Base-by-base conservation (phyloP, 1,139 yeast species). In the Yamadazyma taylorii region DNA sequence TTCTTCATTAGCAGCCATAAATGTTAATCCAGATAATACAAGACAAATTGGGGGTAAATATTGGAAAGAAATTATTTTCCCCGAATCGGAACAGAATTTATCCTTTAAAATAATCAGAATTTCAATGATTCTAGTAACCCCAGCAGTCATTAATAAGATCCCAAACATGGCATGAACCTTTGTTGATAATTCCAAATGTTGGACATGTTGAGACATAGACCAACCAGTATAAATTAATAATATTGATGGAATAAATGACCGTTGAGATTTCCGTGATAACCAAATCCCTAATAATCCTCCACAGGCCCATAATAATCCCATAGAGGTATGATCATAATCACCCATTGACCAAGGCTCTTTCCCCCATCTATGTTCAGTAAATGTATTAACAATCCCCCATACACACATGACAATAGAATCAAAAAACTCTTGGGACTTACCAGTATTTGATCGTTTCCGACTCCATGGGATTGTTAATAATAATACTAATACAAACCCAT, bases 261-360 rank as follows among this genome's bases (percentile, higher is more conserved):
- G 73, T 39, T 64, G 66, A 56, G 84, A 79, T 31, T 56, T 60
- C 30, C 63, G 44, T 2, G 95, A 76, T 36, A 89, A 63, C 60
- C 76, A 85, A 50, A 90, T 70, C 0, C 97, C 97, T 16, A 88
- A 63, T 47, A 88, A 66, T 2, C 97, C 97, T 34, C 96, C 95
- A 39, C 88, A 79, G 94, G 96, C 89, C 95, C 97, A 90, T 28
- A 90, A 74, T 40, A 90, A 85, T 2, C 97, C 97, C 96, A 90
- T 88, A 19, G 95, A 78, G 0, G 97, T 88, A 60, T 89, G 97
- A 62, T 89, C 96, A 57, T 83, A 87, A 57, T 85, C 95, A 4
- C 95, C 94, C 70, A 86, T 94, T 34, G 76, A 73, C 97, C 97
- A 90, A 8, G 70, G 77, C 55, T 87, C 92, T 33, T 60, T 58